phyloP scores from a whole-genome alignment of 192 early-diverging fungal genomes.

The Umbelopsis sp. region DNA sequence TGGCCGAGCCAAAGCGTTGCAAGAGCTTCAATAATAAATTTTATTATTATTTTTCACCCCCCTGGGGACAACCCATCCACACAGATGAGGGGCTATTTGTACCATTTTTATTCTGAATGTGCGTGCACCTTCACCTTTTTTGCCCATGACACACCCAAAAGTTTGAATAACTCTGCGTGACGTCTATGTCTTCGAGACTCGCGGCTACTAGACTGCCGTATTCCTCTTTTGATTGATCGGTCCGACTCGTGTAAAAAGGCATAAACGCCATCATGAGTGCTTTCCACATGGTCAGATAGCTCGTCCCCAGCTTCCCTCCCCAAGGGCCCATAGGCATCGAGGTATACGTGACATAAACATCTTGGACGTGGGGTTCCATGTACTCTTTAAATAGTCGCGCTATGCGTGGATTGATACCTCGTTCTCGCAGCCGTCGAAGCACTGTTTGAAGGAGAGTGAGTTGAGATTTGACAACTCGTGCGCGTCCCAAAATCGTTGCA shows the following conservation, averaged over 20 bases:
- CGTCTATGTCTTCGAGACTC: not conserved
- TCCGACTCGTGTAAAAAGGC: constrained; percentile 19
- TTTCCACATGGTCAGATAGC: not conserved
- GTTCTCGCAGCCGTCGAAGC: not conserved
- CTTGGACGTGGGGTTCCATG: not conserved
- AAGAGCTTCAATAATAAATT: not conserved
- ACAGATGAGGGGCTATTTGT: no score
- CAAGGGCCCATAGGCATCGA: constrained; percentile 3
- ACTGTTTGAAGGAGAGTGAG: not conserved
- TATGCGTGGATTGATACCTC: constrained; percentile 4
- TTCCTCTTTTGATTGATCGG: constrained; percentile 1
- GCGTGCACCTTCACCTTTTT: constrained; percentile 6
- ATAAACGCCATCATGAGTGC: not conserved
- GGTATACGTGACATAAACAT: not conserved
- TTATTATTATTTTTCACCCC: not conserved
- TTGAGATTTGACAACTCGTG: not conserved
- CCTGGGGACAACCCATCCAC: no score
- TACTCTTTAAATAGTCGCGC: not conserved
- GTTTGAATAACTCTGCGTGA: constrained; percentile 7
- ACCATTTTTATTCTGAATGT: not conserved
- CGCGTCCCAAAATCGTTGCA: not conserved
- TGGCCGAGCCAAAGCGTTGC: not conserved
- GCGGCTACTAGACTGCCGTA: constrained; percentile 3
- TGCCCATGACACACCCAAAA: not conserved
- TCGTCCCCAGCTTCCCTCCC: not conserved